These are phyloP conservation scores for Misopates orontium DNA, from an alignment of 257 asterid genomes.

Conservation along the genomic window DNA sequence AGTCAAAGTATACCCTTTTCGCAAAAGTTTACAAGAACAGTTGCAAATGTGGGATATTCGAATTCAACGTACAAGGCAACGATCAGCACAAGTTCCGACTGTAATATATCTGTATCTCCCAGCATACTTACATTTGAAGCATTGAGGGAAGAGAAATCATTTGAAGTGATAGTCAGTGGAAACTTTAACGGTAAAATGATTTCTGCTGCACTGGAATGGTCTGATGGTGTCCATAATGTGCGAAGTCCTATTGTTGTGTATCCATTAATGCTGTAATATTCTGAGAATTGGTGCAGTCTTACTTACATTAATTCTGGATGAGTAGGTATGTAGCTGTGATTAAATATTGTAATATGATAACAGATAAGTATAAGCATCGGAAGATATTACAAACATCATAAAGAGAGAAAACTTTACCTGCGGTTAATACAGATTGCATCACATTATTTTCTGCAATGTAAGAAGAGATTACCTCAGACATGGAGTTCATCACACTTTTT, in stretches of 20 bases:
- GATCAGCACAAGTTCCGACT: not conserved
- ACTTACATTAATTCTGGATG: too few species aligned
- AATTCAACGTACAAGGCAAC: not conserved
- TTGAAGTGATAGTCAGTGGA: slow-evolving; percentile 13
- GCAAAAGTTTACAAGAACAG: slow-evolving; percentile 16
- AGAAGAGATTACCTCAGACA: too few species aligned
- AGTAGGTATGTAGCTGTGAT: too few species aligned
- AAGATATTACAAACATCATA: too few species aligned
- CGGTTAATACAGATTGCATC: too few species aligned
- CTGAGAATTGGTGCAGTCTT: too few species aligned
- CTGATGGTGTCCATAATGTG: not conserved
- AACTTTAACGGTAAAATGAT: not conserved
- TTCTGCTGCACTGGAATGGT: slow-evolving; percentile 15
- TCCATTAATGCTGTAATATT: too few species aligned
- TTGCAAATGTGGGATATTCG: slow-evolving; percentile 5
- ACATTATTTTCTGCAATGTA: too few species aligned
- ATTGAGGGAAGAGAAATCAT: slow-evolving; percentile 15
- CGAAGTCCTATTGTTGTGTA: slow-evolving; percentile 22
- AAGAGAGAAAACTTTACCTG: too few species aligned
- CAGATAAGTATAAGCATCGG: too few species aligned
- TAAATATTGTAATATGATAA: too few species aligned
- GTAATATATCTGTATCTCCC: slow-evolving; percentile 6
- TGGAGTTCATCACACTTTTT: too few species aligned
- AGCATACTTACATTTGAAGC: slow-evolving; percentile 3
- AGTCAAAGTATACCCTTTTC: not conserved